Conservation (phyloP, 2,329 filamentous ascomycete genomes). For the Paraphaeosphaeria minitans region DNA sequence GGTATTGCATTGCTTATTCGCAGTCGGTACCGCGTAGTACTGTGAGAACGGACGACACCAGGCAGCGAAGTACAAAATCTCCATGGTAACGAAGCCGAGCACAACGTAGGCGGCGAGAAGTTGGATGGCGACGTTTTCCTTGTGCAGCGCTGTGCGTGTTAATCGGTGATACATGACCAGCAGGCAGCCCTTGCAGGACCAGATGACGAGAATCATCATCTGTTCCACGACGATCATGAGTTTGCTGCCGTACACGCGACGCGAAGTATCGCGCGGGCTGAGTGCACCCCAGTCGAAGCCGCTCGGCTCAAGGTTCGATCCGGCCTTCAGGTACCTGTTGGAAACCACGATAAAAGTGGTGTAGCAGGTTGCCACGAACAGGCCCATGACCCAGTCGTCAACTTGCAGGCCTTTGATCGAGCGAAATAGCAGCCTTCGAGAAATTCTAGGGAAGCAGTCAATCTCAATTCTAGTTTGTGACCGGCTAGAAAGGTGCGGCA, state of each 20-base stretch:
- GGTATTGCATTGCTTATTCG: slow-evolving; percentile 41
- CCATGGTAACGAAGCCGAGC: slow-evolving; percentile 54
- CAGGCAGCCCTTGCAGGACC: slow-evolving; percentile 60
- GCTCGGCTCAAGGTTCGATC: slow-evolving; percentile 52
- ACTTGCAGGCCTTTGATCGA: slow-evolving; percentile 56
- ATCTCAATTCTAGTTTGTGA: background rate
- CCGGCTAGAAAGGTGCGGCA: slow-evolving; percentile 1
- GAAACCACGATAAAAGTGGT: slow-evolving; percentile 57
- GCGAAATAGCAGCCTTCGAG: slow-evolving; percentile 53
- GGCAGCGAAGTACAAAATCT: slow-evolving; percentile 56
- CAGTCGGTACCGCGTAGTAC: slow-evolving; percentile 59
- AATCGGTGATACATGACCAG: slow-evolving; percentile 60
- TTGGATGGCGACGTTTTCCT: slow-evolving; percentile 47
- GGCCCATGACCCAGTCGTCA: slow-evolving; percentile 63
- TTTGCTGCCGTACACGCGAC: slow-evolving; percentile 47
- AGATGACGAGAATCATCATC: slow-evolving; percentile 57
- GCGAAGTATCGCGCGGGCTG: slow-evolving; percentile 43
- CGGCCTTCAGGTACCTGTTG: slow-evolving; percentile 49
- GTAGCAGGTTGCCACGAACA: slow-evolving; percentile 56
- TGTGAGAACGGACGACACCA: slow-evolving; percentile 61
- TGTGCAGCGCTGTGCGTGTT: slow-evolving; percentile 43
- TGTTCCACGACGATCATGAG: slow-evolving; percentile 61
- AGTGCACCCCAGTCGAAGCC: slow-evolving; percentile 52
- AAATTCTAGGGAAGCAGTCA: slow-evolving; percentile 41
- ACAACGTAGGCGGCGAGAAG: slow-evolving; percentile 53